Base-by-base conservation (phyloP, 1,139 yeast genomes). In the Protomyces arabidopsidicola region DNA sequence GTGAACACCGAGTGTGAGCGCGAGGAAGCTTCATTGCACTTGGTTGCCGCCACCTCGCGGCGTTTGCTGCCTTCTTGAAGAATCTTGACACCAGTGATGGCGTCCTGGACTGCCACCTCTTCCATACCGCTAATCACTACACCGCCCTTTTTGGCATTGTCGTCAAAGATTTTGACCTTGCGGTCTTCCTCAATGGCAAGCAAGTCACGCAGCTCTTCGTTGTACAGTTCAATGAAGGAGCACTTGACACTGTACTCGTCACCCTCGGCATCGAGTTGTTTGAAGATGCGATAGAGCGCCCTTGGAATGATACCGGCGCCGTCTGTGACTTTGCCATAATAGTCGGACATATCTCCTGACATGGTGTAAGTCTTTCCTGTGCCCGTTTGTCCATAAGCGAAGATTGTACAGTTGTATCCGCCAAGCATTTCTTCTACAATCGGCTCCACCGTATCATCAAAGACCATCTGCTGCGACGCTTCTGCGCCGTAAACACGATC, bases 331-430 rank as follows among this genome's bases (percentile, higher is more conserved):
- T 68, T 67, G 18, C 60, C 51, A 18, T 42, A 38, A 48, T 55
- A 42, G 63, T 68, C 69, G 14, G 73, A 57, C 38, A 79, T 77
- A 68, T 84, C 85, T 31, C 96, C 96, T 70, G 90, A 83, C 96
- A 90, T 89, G 2, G 96, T 89, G 71, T 86, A 76, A 0, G 97
- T 88, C 71, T 88, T 88, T 1, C 96, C 96, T 0, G 95, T 86
- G 9, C 96, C 96, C 0, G 96, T 89, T 75, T 89, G 96, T 9
- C 96, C 96, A 73, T 89, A 89, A 0, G 96, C 95, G 70, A 89
- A 81, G 3, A 90, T 81, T 0, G 96, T 88, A 65, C 90, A 90
- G 70, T 88, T 88, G 71, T 79, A 85, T 18, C 75, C 72, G 34
- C 55, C 57, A 10, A 65, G 62, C 62, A 58, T 53, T 53, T 86